phyloP scores from a whole-genome alignment of 2,329 filamentous ascomycete genomes.

The Huntiella moniliformis region DNA sequence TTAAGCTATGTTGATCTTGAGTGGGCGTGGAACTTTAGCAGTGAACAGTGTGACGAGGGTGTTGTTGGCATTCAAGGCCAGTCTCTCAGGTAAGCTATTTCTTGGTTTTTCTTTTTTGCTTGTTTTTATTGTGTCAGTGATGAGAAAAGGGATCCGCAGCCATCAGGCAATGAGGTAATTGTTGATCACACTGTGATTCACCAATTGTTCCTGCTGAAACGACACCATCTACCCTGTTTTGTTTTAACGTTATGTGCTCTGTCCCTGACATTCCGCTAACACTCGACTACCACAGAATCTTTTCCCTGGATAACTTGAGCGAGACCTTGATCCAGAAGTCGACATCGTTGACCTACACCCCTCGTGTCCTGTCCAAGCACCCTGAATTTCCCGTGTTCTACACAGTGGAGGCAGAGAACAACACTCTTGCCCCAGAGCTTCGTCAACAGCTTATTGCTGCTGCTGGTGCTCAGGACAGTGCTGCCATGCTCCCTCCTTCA shows the following conservation, averaged over 20 bases:
- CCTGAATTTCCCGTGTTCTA: constrained; percentile 83
- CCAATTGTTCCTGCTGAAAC: constrained; percentile 98
- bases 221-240: constrained; percentile 14
- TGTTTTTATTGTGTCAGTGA: constrained; percentile 28
- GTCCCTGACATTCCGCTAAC: constrained; percentile 18
- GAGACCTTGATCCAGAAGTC: constrained; percentile 76
- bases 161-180: constrained; percentile 33
- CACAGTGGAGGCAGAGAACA: constrained; percentile 83
- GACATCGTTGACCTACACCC: constrained; percentile 76
- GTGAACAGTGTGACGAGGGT: constrained; percentile 80
- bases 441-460: constrained; percentile 57
- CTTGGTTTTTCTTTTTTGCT: constrained; percentile 18
- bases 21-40: constrained; percentile 93
- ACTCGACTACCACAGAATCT: constrained; percentile 41
- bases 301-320: constrained; percentile 70
- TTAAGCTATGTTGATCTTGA: constrained; percentile 75
- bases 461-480: constrained; percentile 45
- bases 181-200: constrained; percentile 29
- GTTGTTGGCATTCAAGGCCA: constrained; percentile 87
- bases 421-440: constrained; percentile 67
- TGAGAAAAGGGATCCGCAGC: constrained; percentile 46
- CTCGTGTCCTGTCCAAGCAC: constrained; percentile 70
- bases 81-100: constrained; percentile 50
- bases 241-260: constrained; percentile 12
- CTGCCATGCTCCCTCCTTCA: constrained; percentile 45